Evolutionary conservation across 352 stramenopile genomes (phyloP), one percentile per base, ranked within the genome.

Genomic region (Pythium scleroteichum): DNA sequence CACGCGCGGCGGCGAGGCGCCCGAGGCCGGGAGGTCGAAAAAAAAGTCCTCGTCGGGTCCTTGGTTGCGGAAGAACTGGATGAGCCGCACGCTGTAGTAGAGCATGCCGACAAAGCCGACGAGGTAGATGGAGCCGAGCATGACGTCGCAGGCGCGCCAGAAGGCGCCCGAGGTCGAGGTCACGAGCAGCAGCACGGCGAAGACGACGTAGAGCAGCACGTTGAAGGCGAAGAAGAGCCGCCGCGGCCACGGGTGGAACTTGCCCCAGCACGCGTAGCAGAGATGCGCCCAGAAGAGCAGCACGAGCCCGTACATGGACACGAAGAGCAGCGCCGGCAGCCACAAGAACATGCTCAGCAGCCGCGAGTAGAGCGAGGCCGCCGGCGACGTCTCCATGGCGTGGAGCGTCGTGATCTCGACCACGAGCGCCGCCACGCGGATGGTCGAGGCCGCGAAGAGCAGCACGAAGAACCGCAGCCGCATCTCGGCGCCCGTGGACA

Each of bases 211-310:
- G 17, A 94, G 66, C 20, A 86, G 59, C 54, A 94, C 64, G 54
- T 94, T 94, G 63, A 88, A 88, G 41, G 69, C 62, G 48, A 92
- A 90, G 60, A 92, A 94, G 40, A 92, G 53, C 17, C 80, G 78
- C 8, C 82, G 73, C 26, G 83, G 85, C 79, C 83, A 88, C 49
- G 85, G 82, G 26, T 91, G 75, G 24, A 75, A 75, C 47, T 87
- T 89, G 41, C 79, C 80, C 73, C 82, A 90, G 64, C 82, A 91
- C 5, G 85, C 82, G 67, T 91, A 91, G 69, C 85, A 94, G n/a
- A 94, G 65, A 50, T 92, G 82, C 16, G 85, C 82, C 76, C 82
- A 92, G 52, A 94, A 94, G 45, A 94, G 79, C 66, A 94, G 72
- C 68, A 94, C 80, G 27, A 94, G 79, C 10, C 78, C 82, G 53